Evolutionary conservation across 1,284 basidiomycete species (phyloP).

Genomic region (Naganishia albida): DNA sequence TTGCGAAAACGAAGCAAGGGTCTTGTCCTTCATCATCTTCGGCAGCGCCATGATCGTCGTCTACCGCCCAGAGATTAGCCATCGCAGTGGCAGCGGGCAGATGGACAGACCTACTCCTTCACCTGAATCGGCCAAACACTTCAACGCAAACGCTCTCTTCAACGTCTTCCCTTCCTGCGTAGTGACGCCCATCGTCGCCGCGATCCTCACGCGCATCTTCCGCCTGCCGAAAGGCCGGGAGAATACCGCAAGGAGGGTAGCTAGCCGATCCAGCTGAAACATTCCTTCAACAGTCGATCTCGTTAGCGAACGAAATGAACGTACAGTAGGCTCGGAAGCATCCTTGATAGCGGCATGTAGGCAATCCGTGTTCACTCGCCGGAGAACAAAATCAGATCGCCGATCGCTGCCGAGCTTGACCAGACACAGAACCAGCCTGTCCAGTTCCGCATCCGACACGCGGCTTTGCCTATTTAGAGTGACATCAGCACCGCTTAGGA

Average conservation of each 20-base stretch:
- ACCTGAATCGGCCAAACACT: not conserved
- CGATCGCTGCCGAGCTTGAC: slow-evolving; percentile 14
- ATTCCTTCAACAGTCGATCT: no score
- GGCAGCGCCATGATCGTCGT: not conserved
- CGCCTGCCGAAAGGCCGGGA: slow-evolving; percentile 7
- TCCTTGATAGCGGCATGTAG: slow-evolving; percentile 1
- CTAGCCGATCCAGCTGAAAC: not conserved
- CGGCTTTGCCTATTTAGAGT: no score
- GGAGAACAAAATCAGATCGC: not conserved
- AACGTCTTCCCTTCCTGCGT: slow-evolving; percentile 1
- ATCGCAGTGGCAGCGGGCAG: no score
- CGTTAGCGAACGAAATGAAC: not conserved
- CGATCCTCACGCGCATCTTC: slow-evolving; percentile 13
- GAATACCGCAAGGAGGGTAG: not conserved
- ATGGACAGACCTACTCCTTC: not conserved
- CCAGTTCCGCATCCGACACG: not conserved
- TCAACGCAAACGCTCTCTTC: slow-evolving; percentile 13
- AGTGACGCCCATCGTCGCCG: not conserved
- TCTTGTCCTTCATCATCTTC: slow-evolving; percentile 2
- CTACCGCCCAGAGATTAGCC: no score
- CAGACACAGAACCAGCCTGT: not conserved
- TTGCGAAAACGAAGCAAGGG: slow-evolving; percentile 5
- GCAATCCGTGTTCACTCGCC: slow-evolving; percentile 4
- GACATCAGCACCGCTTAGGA: no score
- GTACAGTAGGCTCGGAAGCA: not conserved